Conservation (phyloP, 495 filamentous ascomycete genomes). For the Immersiella caudata region DNA sequence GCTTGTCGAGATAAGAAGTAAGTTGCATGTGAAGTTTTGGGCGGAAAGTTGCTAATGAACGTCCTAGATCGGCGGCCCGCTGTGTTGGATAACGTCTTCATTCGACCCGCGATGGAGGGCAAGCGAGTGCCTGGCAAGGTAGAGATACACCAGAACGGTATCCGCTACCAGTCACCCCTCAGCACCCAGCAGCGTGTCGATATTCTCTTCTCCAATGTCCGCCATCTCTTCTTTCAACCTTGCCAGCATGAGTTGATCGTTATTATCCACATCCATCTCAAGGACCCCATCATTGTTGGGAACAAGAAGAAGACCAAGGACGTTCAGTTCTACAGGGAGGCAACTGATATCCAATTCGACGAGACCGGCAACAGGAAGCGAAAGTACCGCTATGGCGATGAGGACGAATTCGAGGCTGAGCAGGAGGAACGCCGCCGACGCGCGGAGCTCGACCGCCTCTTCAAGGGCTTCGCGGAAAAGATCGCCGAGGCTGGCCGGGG, state of each 20-base stretch:
- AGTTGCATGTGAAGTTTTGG: conserved; percentile 31
- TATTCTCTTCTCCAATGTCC: conserved; percentile 96
- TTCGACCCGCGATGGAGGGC: conserved; percentile 91
- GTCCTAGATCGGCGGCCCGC: conserved; percentile 77
- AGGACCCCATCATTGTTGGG: conserved; percentile 96
- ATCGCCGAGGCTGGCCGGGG: conserved; percentile 89
- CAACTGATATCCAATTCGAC: conserved; percentile 97
- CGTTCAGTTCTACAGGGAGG: conserved; percentile 97
- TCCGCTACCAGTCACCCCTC: conserved; percentile 89
- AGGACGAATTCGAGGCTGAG: conserved; percentile 98
- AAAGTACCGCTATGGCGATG: conserved; percentile 97
- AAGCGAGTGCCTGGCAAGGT: conserved; percentile 94
- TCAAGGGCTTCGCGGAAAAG: conserved; percentile 97
- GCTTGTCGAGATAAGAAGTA: conserved; percentile 86
- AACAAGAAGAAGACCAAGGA: conserved; percentile 97
- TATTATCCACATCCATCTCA: conserved; percentile 95
- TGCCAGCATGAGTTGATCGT: conserved; percentile 95
- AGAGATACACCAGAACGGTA: conserved; percentile 98
- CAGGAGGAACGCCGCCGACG: conserved; percentile 93
- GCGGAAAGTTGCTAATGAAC: conserved; percentile 36
- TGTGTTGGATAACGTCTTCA: conserved; percentile 85
- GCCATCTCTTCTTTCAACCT: conserved; percentile 98
- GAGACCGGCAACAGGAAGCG: conserved; percentile 98
- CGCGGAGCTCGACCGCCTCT: conserved; percentile 89
- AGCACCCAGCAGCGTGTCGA: conserved; percentile 82